Evolutionary conservation across 2,329 filamentous ascomycete genomes (phyloP).

Genomic region (Fusarium liriodendri): DNA sequence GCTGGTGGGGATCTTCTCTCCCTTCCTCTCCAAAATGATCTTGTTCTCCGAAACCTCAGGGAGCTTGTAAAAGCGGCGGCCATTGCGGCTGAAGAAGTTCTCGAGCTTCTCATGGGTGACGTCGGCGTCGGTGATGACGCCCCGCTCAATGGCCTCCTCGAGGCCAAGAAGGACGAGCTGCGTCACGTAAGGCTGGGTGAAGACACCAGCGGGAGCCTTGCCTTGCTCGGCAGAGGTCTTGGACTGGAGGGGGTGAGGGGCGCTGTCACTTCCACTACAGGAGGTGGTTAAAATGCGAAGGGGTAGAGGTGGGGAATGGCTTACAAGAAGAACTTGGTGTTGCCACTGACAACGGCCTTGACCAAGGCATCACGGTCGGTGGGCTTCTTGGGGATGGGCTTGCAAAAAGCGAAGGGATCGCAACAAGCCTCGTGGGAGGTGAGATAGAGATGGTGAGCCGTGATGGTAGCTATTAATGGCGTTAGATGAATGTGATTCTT

Average conservation of each 20-base stretch:
- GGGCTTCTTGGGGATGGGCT: conserved; percentile 80
- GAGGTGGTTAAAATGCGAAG: background rate
- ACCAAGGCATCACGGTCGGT: conserved; percentile 79
- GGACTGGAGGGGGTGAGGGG: conserved; percentile 70
- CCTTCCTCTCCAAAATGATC: conserved; percentile 55
- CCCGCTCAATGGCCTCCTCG: conserved; percentile 69
- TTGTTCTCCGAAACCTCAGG: conserved; percentile 43
- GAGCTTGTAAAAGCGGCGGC: conserved; percentile 65
- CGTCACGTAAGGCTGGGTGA: conserved; percentile 79
- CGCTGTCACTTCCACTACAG: conserved; percentile 67
- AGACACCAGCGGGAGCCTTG: conserved; percentile 78
- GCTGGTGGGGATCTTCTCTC: conserved; percentile 54
- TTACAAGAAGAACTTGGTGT: conserved; percentile 79
- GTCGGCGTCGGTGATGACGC: conserved; percentile 62
- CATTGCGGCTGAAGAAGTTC: conserved; percentile 65
- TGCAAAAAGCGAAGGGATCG: conserved; percentile 74
- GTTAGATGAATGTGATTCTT: background rate
- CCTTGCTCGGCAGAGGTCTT: conserved; percentile 63
- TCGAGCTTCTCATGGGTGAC: conserved; percentile 66
- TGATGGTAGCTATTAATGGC: conserved; percentile 74
- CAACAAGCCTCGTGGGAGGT: conserved; percentile 78
- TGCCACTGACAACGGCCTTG: conserved; percentile 68
- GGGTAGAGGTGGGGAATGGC: conserved; percentile 17
- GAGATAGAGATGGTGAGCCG: conserved; percentile 86
- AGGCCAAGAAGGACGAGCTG: conserved; percentile 72